Evolutionary conservation across 495 filamentous ascomycete genomes (phyloP), one percentile per base, ranked within the genome.

Genomic region (Xylaria venustula): DNA sequence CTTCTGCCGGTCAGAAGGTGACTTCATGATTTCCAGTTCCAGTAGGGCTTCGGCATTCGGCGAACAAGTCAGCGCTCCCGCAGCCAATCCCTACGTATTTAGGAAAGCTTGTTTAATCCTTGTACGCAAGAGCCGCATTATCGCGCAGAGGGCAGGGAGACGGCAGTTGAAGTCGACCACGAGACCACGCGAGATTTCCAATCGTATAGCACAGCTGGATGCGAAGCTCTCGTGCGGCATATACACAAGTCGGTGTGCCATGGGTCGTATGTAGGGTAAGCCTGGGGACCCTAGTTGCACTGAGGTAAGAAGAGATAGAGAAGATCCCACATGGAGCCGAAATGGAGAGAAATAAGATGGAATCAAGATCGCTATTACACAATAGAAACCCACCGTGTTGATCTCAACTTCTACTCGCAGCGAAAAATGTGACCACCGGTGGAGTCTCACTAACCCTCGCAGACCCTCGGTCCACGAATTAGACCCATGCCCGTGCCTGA

Each of bases 81-180:
- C n/a, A 44, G 17, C 53, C 36, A 34, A 34, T 28, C 22, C 53
- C 53, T 40, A 55, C 53, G 17, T 34, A 32, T 32, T 28, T 30
- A 14, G 26, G 40, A 55, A 55, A 55, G 53, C 53, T 55, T 55
- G 53, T 55, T 55, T 55, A n/a, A 55, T n/a, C 53, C 53, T 23
- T 55, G 53, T 40, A 32, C 40, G 8, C 53, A 32, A 44, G 53
- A 55, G 53, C 53, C 53, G 53, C 53, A 55, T 54, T 15, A 14
- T 42, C 36, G n/a, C n/a, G n/a, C n/a, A n/a, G n/a, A 54, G 51
- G 51, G 22, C 17, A 17, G 8, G 6, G 36, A 42, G 32, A 9
- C 51, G 22, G 20, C 36, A 1, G 22, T 22, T n/a, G 7, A n/a
- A 19, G 51, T 54, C 12, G 14, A 42, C 51, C 23, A 26, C 23